phyloP scores from a whole-genome alignment of 2,329 filamentous ascomycete genomes.

The Venturia pyrina region DNA sequence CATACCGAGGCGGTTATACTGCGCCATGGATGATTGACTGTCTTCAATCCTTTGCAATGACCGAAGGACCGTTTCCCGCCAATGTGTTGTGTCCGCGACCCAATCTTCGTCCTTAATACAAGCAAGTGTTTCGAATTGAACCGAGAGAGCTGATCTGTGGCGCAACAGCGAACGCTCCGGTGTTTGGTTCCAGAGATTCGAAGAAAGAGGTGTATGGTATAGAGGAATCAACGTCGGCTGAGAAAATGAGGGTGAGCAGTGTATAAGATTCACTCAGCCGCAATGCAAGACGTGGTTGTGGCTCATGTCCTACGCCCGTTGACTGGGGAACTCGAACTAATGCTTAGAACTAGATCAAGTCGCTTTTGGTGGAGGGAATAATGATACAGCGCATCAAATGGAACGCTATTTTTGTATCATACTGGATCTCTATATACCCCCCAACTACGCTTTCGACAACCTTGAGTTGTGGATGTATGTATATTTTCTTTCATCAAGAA shows the following conservation, averaged over 20 bases:
- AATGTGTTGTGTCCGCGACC: not conserved
- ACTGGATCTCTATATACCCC: not conserved
- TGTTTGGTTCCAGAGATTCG: not conserved
- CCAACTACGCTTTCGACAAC: not conserved
- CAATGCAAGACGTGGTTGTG: not conserved
- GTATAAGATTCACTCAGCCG: not conserved
- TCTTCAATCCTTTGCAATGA: constrained; percentile 17
- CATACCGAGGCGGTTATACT: constrained; percentile 29
- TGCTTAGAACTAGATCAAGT: not conserved
- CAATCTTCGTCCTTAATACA: constrained; percentile 6
- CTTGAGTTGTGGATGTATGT: not conserved
- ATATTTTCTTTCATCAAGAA: not conserved
- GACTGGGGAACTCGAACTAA: not conserved
- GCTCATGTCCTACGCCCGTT: not conserved
- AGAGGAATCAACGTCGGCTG: not conserved
- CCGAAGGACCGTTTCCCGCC: not conserved
- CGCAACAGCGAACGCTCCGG: not conserved
- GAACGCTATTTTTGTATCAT: not conserved
- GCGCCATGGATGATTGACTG: constrained; percentile 10
- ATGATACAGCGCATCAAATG: not conserved
- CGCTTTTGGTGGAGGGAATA: not conserved
- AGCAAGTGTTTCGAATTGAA: not conserved
- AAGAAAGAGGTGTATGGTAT: not conserved
- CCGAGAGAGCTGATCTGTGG: not conserved
- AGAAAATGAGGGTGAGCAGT: not conserved